Percentiles rank a stretch among this genome's conserved stretches.
Conservation (phyloP, 495 filamentous ascomycete species). For the Xanthoparmelia taractica region DNA sequence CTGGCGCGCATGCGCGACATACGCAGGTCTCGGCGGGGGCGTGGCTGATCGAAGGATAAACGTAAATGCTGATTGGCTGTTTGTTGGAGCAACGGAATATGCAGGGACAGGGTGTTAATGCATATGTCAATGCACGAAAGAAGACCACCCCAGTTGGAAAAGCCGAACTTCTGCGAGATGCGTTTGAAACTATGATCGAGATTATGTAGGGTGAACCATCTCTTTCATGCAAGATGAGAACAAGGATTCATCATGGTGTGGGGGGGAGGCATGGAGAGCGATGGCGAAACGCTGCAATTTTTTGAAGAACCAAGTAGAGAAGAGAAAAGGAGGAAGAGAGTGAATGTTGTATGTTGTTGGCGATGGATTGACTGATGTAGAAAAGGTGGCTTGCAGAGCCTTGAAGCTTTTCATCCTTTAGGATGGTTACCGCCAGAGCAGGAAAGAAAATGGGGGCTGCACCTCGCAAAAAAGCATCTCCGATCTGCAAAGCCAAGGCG, state of each 20-base stretch:
- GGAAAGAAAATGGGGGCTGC: neutral
- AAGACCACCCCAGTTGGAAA: neutral
- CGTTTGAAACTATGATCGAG: neutral
- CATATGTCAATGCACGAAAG: neutral
- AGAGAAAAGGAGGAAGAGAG: neutral
- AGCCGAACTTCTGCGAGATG: slow-evolving; percentile 2
- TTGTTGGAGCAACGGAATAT: neutral
- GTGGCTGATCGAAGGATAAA: slow-evolving; percentile 1
- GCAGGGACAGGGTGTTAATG: slow-evolving; percentile 1
- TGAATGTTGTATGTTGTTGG: neutral
- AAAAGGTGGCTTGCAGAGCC: neutral
- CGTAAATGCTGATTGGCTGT: neutral
- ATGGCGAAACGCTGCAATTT: neutral
- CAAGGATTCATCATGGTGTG: neutral
- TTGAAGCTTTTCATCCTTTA: neutral
- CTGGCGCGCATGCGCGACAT: slow-evolving; percentile 5
- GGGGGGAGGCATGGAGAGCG: neutral
- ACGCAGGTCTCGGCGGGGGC: neutral
- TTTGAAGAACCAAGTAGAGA: neutral
- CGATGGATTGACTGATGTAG: neutral
- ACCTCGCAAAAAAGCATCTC: neutral
- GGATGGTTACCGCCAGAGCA: neutral
- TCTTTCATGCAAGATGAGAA: neutral
- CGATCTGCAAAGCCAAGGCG: too few species aligned
- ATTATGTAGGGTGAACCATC: neutral